Base-by-base conservation (phyloP, 768 basidiomycete genomes). In the Suillus ampliporus region DNA sequence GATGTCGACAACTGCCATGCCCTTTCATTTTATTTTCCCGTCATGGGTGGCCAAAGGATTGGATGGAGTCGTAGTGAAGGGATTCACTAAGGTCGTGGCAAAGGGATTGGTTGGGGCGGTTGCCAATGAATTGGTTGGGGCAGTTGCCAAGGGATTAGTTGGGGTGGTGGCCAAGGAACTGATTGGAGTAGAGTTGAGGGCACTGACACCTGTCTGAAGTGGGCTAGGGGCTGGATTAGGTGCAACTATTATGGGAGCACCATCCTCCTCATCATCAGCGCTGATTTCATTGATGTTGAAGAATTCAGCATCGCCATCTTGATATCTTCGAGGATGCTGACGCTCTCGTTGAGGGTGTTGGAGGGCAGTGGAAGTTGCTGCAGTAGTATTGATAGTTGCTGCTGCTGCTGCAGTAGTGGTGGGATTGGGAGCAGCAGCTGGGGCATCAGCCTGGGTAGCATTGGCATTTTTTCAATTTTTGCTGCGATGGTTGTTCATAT, bases 11-110 rank as follows among this genome's bases (percentile, higher is more conserved):
- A n/a, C n/a, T n/a, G n/a, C n/a, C n/a, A n/a, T n/a, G n/a, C n/a
- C n/a, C n/a, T n/a, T n/a, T n/a, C 62, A 81, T 99, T 0, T 83
- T 99, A 15, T 91, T 93, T 0, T 94, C 44, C 44, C n/a, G n/a
- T n/a, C n/a, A n/a, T n/a, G n/a, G n/a, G n/a, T n/a, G n/a, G n/a
- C n/a, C n/a, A n/a, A n/a, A n/a, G n/a, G n/a, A n/a, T n/a, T n/a
- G n/a, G n/a, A n/a, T n/a, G n/a, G n/a, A n/a, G n/a, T n/a, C n/a
- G n/a, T n/a, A n/a, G n/a, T n/a, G n/a, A n/a, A n/a, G n/a, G n/a
- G n/a, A n/a, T n/a, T n/a, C n/a, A n/a, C n/a, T n/a, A n/a, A n/a
- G 34, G 15, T 3, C 48, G 26, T 19, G 31, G 31, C 31, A 31
- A 31, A 31, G 31, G 31, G 31, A 31, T 31, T 6, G 6, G 6